These are phyloP conservation scores for Penicillium cinerascens DNA, from an alignment of 495 filamentous ascomycete species.

Conservation along the genomic window DNA sequence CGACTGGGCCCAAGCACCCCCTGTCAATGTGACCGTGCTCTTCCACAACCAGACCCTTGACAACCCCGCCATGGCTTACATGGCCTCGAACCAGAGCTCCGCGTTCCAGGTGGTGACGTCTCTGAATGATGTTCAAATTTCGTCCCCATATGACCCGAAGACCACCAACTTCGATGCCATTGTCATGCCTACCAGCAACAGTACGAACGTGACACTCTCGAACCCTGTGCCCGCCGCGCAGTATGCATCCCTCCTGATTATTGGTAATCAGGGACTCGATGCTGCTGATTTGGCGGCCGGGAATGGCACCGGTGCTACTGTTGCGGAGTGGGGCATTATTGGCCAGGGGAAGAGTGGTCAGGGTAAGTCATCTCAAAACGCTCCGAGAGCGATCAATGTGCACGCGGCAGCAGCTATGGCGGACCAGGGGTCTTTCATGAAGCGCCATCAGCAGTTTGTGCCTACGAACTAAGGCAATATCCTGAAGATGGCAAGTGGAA, in stretches of 20 bases:
- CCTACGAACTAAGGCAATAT: background rate
- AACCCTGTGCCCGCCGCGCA: conserved; percentile 30
- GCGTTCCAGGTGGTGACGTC: conserved; percentile 17
- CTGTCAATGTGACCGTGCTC: conserved; percentile 51
- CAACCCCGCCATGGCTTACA: conserved; percentile 11
- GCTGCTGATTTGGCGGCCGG: conserved; percentile 41
- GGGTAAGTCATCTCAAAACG: background rate
- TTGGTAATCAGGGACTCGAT: conserved; percentile 43
- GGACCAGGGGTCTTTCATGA: conserved; percentile 8
- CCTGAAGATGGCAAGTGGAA: background rate
- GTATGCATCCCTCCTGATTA: conserved; percentile 46
- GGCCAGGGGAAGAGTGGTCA: conserved; percentile 11
- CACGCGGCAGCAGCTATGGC: conserved; percentile 6
- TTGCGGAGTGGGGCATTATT: conserved; percentile 69
- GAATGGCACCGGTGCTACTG: conserved; percentile 59
- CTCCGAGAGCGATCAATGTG: conserved; percentile 15
- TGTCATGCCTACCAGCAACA: conserved; percentile 41
- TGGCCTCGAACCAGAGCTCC: background rate
- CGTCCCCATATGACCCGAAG: conserved; percentile 33
- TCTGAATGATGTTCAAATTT: conserved; percentile 30
- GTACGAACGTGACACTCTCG: conserved; percentile 42
- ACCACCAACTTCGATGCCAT: conserved; percentile 30
- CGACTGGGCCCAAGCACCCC: conserved; percentile 65
- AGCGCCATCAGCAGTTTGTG: conserved; percentile 6
- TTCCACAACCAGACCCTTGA: conserved; percentile 48